Percentiles rank a stretch among this genome's conserved stretches.
Evolutionary conservation across 306 rosid species (phyloP).

Genomic region (Crotalaria pallida): DNA sequence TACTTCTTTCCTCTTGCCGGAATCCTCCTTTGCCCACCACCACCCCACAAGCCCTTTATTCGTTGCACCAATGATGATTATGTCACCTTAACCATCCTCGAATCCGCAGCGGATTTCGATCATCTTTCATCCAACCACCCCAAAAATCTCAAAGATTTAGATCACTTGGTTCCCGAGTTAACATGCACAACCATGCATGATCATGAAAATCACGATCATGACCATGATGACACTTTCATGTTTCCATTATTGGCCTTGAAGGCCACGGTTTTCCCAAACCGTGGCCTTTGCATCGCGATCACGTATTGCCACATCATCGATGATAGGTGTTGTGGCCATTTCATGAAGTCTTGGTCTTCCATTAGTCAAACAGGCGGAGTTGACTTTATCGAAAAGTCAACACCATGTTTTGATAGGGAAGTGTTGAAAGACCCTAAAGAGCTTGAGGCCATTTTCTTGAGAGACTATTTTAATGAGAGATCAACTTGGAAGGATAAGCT

Average conservation of each 20-base stretch:
- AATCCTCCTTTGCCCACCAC: conserved; percentile 27
- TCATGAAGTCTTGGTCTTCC: conserved; percentile 36
- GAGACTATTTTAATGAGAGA: conserved; percentile 22
- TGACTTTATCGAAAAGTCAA: not conserved
- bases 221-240: not conserved
- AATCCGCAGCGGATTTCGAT: conserved; percentile 3
- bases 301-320: conserved; percentile 40
- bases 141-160: not conserved
- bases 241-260: conserved; percentile 25
- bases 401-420: conserved; percentile 22
- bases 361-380: conserved; percentile 4
- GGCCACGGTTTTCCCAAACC: conserved; percentile 20
- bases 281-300: conserved; percentile 36
- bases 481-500: conserved; percentile 24
- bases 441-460: conserved; percentile 26
- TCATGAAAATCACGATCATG: not conserved
- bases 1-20: conserved; percentile 30
- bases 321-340: conserved; percentile 19
- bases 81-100: not conserved
- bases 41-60: conserved; percentile 32
- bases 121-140: conserved; percentile 19
- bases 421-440: conserved; percentile 18
- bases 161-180: conserved; percentile 22
- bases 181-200: not conserved
- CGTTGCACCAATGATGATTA: not conserved